These are phyloP conservation scores for Periconia sp. DNA, from an alignment of 2,329 filamentous ascomycete genomes.

Conservation along the genomic window DNA sequence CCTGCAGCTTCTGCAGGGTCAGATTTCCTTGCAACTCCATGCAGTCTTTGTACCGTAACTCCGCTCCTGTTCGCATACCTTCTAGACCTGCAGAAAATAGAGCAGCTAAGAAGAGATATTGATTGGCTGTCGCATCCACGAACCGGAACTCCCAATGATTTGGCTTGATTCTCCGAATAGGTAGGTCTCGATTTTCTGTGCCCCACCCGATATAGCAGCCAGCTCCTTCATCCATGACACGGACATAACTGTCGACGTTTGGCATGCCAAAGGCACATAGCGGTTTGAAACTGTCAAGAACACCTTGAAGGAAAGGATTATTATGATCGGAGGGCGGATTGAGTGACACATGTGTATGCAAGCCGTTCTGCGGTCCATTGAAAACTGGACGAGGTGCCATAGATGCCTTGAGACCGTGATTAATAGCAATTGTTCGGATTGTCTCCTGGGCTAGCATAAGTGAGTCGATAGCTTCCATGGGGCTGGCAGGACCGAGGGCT, in stretches of 20 bases:
- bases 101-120: no score
- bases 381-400: background rate
- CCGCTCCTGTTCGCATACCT: no score
- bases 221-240: background rate
- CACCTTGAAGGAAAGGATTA: no score
- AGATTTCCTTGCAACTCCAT: no score
- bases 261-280: no score
- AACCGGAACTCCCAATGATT: conserved; percentile 8
- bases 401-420: background rate
- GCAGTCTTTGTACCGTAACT: no score
- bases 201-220: conserved; percentile 2
- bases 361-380: background rate
- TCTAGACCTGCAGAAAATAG: no score
- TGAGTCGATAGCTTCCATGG: conserved; percentile 7
- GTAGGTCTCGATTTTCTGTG: conserved; percentile 7
- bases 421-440: background rate
- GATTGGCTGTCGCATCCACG: conserved; percentile 5
- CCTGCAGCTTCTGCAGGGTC: no score
- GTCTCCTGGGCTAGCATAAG: conserved; percentile 6
- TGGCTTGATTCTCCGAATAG: conserved; percentile 3
- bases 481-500: background rate
- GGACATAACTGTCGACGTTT: no score
- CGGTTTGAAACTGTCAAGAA: no score
- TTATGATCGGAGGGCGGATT: background rate
- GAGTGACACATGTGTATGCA: background rate